phyloP scores from a whole-genome alignment of 768 basidiomycete genomes.

The Phlegmacium glaucopus region DNA sequence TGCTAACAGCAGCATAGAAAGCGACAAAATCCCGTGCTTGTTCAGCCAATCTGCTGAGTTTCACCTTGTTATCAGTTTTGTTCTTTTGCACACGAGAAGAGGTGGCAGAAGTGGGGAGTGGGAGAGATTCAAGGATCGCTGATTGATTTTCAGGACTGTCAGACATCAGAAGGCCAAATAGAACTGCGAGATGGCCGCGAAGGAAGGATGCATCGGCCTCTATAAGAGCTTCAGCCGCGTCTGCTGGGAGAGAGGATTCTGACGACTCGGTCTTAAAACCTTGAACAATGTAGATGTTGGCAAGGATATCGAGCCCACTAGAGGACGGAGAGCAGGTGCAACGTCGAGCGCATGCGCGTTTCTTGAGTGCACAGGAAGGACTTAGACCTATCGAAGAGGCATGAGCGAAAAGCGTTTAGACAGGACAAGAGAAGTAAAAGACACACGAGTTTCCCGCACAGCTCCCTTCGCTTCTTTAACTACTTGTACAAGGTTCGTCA shows the following conservation, averaged over 20 bases:
- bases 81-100: not conserved
- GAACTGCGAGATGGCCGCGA: conserved; percentile 70
- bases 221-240: conserved; percentile 18
- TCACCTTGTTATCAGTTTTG: conserved; percentile 16
- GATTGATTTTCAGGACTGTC: conserved; percentile 32
- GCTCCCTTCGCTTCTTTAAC: conserved; percentile 44
- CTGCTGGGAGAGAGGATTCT: conserved; percentile 13
- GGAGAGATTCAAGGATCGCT: conserved; percentile 25
- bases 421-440: not conserved
- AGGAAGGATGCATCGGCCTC: conserved; percentile 51
- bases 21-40: conserved; percentile 47
- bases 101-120: not conserved
- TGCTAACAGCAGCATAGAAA: conserved; percentile 36
- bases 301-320: conserved; percentile 49
- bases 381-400: conserved; percentile 38
- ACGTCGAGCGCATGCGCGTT: conserved; percentile 42
- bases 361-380: conserved; percentile 45
- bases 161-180: conserved; percentile 59
- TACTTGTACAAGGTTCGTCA: conserved; percentile 73
- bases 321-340: conserved; percentile 51
- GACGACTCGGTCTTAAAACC: conserved; percentile 17
- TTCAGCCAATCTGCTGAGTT: conserved; percentile 33
- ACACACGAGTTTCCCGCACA: conserved; percentile 45
- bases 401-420: not conserved
- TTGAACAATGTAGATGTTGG: conserved; percentile 44